These are phyloP conservation scores for Rhododendron griersonianum DNA, from an alignment of 148 eudicot genomes.

Conservation along the genomic window DNA sequence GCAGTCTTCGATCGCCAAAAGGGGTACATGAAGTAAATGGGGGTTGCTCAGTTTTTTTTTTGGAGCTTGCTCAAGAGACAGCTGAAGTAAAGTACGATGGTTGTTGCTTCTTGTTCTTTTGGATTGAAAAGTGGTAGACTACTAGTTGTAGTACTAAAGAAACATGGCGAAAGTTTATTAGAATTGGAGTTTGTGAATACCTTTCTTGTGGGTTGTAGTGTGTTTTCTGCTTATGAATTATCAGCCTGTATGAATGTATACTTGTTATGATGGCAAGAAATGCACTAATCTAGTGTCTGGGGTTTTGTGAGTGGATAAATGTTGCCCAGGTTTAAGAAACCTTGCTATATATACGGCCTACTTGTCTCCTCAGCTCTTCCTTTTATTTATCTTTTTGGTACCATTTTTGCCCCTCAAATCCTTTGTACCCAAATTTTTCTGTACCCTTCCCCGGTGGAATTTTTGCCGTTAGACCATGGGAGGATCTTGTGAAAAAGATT, in stretches of 20 bases:
- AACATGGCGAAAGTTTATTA: constrained; percentile 3
- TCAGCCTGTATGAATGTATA: constrained; percentile 16
- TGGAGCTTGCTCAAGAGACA: constrained; percentile 13
- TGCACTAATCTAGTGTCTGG: background rate
- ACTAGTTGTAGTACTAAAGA: background rate
- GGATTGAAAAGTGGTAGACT: background rate
- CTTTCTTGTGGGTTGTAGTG: constrained; percentile 11
- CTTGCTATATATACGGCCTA: background rate
- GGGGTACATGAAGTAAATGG: background rate
- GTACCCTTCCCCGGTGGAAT: background rate
- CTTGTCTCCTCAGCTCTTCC: background rate
- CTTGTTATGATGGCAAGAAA: background rate
- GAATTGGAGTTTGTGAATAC: constrained; percentile 19
- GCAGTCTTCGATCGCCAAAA: background rate
- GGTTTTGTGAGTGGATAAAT: background rate
- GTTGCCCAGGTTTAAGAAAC: background rate
- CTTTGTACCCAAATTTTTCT: background rate
- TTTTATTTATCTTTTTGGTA: background rate
- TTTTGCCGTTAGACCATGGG: background rate
- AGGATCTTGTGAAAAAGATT: background rate
- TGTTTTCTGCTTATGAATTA: constrained; percentile 9
- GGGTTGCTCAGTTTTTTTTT: constrained; percentile 10
- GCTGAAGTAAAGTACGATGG: constrained; percentile 11
- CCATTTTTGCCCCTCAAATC: background rate
- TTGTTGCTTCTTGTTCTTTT: background rate